phyloP scores from a whole-genome alignment of 495 filamentous ascomycete genomes.

The Articulospora tetracladia region DNA sequence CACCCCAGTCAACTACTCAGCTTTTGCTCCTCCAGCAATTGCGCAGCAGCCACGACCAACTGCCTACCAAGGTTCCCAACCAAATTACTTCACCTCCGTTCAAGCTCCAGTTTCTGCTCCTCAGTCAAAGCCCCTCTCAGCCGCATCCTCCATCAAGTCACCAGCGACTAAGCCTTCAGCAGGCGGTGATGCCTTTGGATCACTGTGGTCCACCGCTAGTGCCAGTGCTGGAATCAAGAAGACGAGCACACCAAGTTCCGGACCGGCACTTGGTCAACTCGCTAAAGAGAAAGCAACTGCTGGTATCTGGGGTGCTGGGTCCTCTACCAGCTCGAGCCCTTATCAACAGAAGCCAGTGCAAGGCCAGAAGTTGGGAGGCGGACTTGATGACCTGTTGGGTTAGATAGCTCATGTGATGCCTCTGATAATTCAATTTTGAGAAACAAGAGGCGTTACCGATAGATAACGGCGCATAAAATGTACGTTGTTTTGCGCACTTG shows the following conservation, averaged over 20 bases:
- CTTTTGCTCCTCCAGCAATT: constrained; percentile 47
- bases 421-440: not conserved
- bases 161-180: constrained; percentile 47
- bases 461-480: constrained; percentile 12
- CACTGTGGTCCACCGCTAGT: constrained; percentile 66
- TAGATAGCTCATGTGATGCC: constrained; percentile 28
- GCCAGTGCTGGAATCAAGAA: constrained; percentile 78
- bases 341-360: constrained; percentile 33
- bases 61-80: constrained; percentile 70
- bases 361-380: constrained; percentile 32
- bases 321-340: constrained; percentile 37
- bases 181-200: constrained; percentile 81
- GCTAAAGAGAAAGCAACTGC: constrained; percentile 94
- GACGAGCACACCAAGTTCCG: constrained; percentile 49
- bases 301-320: constrained; percentile 82
- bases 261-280: constrained; percentile 82
- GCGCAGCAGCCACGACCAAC: constrained; percentile 49
- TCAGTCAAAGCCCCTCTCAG: constrained; percentile 25
- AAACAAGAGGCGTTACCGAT: not conserved
- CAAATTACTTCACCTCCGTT: constrained; percentile 95
- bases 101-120: constrained; percentile 37
- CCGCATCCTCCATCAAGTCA: constrained; percentile 35
- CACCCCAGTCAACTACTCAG: constrained; percentile 51
- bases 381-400: constrained; percentile 64
- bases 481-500: too few relatives aligned